Evolutionary conservation across 1,284 basidiomycete species (phyloP).

Genomic region (Inonotus obliquus): DNA sequence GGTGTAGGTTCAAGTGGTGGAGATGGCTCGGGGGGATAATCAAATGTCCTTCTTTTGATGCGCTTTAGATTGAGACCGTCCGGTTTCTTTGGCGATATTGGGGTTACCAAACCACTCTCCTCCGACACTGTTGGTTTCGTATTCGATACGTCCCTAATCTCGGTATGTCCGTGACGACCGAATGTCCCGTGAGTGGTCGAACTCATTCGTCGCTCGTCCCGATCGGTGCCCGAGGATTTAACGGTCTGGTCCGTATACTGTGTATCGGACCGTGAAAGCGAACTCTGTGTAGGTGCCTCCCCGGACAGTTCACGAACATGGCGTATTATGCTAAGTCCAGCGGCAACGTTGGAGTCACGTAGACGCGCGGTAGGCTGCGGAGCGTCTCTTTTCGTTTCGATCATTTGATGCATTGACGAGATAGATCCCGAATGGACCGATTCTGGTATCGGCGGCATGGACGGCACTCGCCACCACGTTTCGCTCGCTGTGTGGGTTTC

Average conservation of each 20-base stretch:
- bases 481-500: not conserved
- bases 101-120: not conserved
- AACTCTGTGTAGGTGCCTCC: not conserved
- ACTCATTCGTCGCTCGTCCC: slow-evolving; percentile 6
- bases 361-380: not conserved
- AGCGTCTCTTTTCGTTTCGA: not conserved
- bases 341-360: not conserved
- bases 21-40: slow-evolving; percentile 12
- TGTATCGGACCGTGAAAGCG: slow-evolving; percentile 9
- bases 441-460: slow-evolving; percentile 17
- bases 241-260: not conserved
- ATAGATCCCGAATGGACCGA: slow-evolving; percentile 8
- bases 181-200: slow-evolving; percentile 9
- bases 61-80: not conserved
- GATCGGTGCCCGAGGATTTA: not conserved
- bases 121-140: not conserved
- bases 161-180: slow-evolving; percentile 1
- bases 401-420: not conserved
- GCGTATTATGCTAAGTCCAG: not conserved
- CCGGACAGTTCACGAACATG: slow-evolving; percentile 4
- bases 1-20: slow-evolving; percentile 11
- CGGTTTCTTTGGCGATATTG: not conserved
- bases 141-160: not conserved
- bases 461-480: slow-evolving; percentile 5
- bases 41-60: not conserved